These are phyloP conservation scores for Cylindrotheca closterium DNA, from an alignment of 108 stramenopile species.

Conservation along the genomic window DNA sequence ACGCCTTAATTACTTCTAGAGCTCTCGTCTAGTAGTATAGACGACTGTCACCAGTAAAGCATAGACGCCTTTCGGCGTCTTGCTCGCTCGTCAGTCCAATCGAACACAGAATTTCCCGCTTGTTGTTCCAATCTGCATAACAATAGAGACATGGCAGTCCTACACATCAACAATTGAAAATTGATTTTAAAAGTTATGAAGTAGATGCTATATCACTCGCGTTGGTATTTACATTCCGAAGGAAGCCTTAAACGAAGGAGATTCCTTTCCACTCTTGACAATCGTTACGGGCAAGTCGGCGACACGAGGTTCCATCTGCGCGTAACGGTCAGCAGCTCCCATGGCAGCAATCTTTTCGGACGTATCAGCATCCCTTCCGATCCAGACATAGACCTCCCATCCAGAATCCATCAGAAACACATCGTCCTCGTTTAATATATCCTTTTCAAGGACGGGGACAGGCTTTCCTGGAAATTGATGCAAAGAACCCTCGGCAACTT, in stretches of 20 bases:
- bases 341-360: slow-evolving; percentile 76
- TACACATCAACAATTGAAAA: too few relatives aligned
- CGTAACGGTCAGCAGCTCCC: slow-evolving; percentile 35
- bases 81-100: too few relatives aligned
- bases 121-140: too few relatives aligned
- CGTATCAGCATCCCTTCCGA: slow-evolving; percentile 60
- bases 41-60: too few relatives aligned
- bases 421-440: slow-evolving; percentile 44
- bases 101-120: too few relatives aligned
- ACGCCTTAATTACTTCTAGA: too few relatives aligned
- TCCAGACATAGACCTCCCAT: slow-evolving; percentile 75
- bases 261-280: slow-evolving; percentile 30
- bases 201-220: too few relatives aligned
- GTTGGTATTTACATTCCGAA: slow-evolving; percentile 6
- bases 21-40: too few relatives aligned
- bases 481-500: slow-evolving; percentile 39
- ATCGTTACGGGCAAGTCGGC: slow-evolving; percentile 31
- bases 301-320: slow-evolving; percentile 35
- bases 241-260: neutral
- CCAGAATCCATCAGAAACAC: slow-evolving; percentile 78
- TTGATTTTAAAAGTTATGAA: too few relatives aligned
- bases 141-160: too few relatives aligned
- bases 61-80: too few relatives aligned
- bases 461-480: neutral
- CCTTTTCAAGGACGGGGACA: slow-evolving; percentile 25